These are phyloP conservation scores for Triadica sebifera DNA, from an alignment of 345 rosid genomes.

Conservation along the genomic window DNA sequence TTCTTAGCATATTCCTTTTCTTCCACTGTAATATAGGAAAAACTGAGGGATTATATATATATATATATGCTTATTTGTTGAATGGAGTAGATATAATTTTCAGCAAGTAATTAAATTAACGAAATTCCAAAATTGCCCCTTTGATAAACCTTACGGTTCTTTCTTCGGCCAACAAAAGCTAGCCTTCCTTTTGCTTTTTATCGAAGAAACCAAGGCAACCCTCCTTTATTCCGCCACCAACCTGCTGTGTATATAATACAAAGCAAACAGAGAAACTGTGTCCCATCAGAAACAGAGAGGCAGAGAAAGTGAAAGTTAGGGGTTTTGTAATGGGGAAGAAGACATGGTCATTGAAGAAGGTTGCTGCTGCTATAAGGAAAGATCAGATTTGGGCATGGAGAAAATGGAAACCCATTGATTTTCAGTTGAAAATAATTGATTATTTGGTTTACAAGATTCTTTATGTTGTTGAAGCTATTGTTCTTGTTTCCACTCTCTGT, in stretches of 20 bases:
- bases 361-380: not conserved
- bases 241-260: not conserved
- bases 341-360: slow-evolving; percentile 14
- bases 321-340: slow-evolving; percentile 5
- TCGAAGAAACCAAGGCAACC: not conserved
- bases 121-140: not conserved
- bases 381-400: slow-evolving; percentile 14
- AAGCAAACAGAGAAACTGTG: not conserved
- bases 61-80: no score
- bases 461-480: slow-evolving; percentile 57
- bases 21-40: no score
- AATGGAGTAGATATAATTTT: no score
- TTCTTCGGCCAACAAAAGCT: slow-evolving; percentile 3
- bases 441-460: slow-evolving; percentile 47
- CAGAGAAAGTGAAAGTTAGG: not conserved
- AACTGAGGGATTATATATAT: no score
- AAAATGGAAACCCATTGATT: slow-evolving; percentile 16
- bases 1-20: no score
- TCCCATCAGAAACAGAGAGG: not conserved
- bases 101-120: no score
- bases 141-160: not conserved
- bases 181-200: not conserved
- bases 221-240: not conserved
- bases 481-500: slow-evolving; percentile 63
- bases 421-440: slow-evolving; percentile 33